These are phyloP conservation scores for Tarenaya hassleriana DNA, from an alignment of 345 rosid genomes.

Conservation along the genomic window DNA sequence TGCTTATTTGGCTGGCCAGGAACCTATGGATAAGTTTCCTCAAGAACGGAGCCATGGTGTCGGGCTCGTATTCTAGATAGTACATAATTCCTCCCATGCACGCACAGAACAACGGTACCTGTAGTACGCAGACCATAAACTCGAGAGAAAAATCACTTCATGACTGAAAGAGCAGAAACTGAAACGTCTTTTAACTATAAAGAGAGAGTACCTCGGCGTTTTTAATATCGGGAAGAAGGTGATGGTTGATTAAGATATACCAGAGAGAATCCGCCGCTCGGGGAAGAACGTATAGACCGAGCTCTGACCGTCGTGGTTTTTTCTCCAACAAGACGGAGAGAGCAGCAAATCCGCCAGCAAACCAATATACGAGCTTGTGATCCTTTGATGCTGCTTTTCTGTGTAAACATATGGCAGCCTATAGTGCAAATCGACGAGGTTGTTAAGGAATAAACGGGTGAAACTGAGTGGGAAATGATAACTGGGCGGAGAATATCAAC, in stretches of 20 bases:
- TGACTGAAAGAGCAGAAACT: neutral
- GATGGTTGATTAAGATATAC: conserved; percentile 85
- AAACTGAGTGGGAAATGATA: conserved; percentile 5
- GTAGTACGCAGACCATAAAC: too few species aligned
- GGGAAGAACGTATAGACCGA: conserved; percentile 94
- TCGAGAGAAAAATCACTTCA: conserved; percentile 1
- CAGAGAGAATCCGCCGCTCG: conserved; percentile 95
- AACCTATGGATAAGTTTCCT: conserved; percentile 88
- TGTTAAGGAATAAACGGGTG: conserved; percentile 18
- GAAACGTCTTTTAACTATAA: conserved; percentile 1
- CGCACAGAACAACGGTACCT: conserved; percentile 92
- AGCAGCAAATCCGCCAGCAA: conserved; percentile 85
- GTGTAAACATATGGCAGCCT: conserved; percentile 88
- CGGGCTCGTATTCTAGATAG: conserved; percentile 87
- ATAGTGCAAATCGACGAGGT: conserved; percentile 23
- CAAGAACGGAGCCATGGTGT: conserved; percentile 93
- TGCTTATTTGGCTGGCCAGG: conserved; percentile 92
- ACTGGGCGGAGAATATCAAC: conserved; percentile 32
- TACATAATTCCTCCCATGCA: conserved; percentile 99
- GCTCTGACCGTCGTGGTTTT: conserved; percentile 89
- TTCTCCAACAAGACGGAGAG: conserved; percentile 92
- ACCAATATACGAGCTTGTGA: conserved; percentile 95
- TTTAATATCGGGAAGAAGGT: conserved; percentile 74
- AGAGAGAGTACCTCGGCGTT: conserved; percentile 70
- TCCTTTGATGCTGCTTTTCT: conserved; percentile 76